These are phyloP conservation scores for Diaporthe ampelina DNA, from an alignment of 2,329 filamentous ascomycete species.

Conservation along the genomic window DNA sequence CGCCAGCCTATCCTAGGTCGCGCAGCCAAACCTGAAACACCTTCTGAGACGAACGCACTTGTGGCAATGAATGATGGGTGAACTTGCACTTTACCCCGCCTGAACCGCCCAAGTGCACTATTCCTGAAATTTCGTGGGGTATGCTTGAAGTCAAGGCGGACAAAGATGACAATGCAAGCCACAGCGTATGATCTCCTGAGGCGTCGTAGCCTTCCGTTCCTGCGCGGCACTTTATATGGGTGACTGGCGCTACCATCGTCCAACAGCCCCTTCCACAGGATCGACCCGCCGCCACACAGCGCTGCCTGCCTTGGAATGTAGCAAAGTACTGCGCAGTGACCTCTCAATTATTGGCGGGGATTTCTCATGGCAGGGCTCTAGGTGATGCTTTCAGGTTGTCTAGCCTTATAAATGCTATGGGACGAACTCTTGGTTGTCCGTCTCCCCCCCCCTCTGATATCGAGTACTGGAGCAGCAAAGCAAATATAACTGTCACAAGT, in stretches of 20 bases:
- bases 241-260: neutral
- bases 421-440: constrained; percentile 6
- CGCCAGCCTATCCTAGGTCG: constrained; percentile 18
- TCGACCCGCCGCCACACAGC: neutral
- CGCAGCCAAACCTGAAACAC: constrained; percentile 43
- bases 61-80: constrained; percentile 1
- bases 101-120: neutral
- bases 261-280: neutral
- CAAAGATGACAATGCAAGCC: neutral
- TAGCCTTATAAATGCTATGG: neutral
- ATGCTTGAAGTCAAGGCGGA: neutral
- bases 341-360: no score
- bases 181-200: neutral
- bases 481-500: neutral
- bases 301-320: neutral
- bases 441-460: neutral
- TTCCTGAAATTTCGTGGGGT: constrained; percentile 10
- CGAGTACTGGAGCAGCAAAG: no score
- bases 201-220: neutral
- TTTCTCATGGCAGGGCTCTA: neutral
- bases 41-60: constrained; percentile 45
- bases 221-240: neutral
- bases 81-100: constrained; percentile 12
- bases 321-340: no score
- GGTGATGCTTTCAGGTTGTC: neutral